phyloP scores from a whole-genome alignment of 2,329 filamentous ascomycete species.

The Aaosphaeria pasadenensis region DNA sequence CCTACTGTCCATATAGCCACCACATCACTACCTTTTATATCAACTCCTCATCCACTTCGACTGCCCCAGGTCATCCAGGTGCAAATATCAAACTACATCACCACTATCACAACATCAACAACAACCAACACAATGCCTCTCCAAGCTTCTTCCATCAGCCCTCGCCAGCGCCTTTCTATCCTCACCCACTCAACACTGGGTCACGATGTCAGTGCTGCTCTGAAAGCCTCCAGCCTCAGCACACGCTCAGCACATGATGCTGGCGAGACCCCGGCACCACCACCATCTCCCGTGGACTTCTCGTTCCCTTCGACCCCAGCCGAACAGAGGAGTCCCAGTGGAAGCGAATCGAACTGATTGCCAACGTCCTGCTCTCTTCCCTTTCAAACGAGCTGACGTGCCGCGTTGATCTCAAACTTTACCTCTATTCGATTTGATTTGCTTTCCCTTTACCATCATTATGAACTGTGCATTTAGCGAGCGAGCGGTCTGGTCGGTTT shows the following conservation, averaged over 20 bases:
- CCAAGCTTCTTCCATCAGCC: constrained; percentile 23
- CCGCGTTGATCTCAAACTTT: neutral
- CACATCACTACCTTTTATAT: too few species aligned
- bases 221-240: constrained; percentile 33
- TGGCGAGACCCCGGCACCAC: constrained; percentile 40
- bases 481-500: constrained; percentile 11
- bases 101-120: neutral
- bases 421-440: constrained; percentile 4
- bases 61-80: too few species aligned
- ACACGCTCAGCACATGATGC: constrained; percentile 24
- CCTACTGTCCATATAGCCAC: too few species aligned
- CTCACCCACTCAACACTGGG: constrained; percentile 39
- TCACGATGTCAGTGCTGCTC: constrained; percentile 39
- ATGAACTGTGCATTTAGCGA: constrained; percentile 25
- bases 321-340: constrained; percentile 18
- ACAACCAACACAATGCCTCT: constrained; percentile 22
- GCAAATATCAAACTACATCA: neutral
- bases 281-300: constrained; percentile 41
- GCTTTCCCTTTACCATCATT: constrained; percentile 8
- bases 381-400: neutral
- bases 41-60: too few species aligned
- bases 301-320: constrained; percentile 34
- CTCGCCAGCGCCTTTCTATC: constrained; percentile 42
- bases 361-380: neutral
- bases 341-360: constrained; percentile 20